Evolutionary conservation across 2,329 filamentous ascomycete genomes (phyloP).

Genomic region (Xenosphaeropsis pyriputrescens): DNA sequence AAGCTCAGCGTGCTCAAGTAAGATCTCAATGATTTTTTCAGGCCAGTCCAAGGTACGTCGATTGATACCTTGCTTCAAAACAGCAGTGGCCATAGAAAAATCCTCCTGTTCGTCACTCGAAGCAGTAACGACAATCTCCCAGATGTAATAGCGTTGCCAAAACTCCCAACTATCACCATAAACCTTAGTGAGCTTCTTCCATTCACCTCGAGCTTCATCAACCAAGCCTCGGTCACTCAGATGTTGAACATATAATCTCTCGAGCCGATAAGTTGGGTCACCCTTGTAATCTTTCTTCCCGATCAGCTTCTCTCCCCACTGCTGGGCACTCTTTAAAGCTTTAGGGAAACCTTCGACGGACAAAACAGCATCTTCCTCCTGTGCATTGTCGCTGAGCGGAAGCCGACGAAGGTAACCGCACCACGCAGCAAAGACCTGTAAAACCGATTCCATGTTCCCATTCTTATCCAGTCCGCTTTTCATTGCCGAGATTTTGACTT

Average conservation of each 20-base stretch:
- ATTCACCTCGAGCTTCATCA: constrained; percentile 63
- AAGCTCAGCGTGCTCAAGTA: constrained; percentile 71
- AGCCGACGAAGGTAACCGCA: constrained; percentile 83
- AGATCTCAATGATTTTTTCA: constrained; percentile 61
- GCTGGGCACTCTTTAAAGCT: constrained; percentile 71
- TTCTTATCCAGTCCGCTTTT: constrained; percentile 73
- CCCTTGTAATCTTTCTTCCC: constrained; percentile 60
- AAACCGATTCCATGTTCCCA: constrained; percentile 64
- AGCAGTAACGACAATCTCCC: constrained; percentile 50
- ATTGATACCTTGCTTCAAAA: constrained; percentile 57
- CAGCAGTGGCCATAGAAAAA: constrained; percentile 50
- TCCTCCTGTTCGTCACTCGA: constrained; percentile 23
- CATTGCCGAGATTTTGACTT: constrained; percentile 85
- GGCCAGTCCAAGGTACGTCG: constrained; percentile 58
- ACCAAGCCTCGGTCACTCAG: constrained; percentile 69
- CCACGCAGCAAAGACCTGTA: constrained; percentile 90
- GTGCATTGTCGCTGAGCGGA: constrained; percentile 59
- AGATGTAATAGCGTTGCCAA: constrained; percentile 84
- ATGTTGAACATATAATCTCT: constrained; percentile 86
- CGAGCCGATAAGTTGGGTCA: constrained; percentile 79
- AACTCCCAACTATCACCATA: constrained; percentile 78
- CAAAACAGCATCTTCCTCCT: constrained; percentile 73
- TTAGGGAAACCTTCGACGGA: constrained; percentile 81
- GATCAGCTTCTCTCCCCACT: constrained; percentile 60
- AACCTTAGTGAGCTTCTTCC: constrained; percentile 53